phyloP scores from a whole-genome alignment of 2,329 filamentous ascomycete genomes.

The Cercospora canescens region DNA sequence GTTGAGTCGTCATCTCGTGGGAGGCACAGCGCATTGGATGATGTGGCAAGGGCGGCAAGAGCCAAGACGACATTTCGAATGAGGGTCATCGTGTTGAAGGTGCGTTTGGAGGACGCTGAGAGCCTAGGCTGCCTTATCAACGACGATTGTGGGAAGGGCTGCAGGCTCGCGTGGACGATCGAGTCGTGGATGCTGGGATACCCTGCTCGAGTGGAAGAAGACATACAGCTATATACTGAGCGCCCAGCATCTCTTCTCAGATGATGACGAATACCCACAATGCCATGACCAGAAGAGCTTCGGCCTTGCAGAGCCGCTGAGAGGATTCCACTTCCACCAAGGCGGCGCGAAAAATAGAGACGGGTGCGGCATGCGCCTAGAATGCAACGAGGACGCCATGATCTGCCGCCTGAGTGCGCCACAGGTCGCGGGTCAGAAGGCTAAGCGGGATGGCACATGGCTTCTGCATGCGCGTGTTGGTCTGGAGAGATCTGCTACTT shows the following conservation, averaged over 20 bases:
- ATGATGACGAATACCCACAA: neutral
- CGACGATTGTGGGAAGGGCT: neutral
- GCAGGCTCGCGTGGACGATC: neutral
- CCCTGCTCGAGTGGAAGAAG: neutral
- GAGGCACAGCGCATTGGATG: constrained; percentile 9
- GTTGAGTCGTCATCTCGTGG: neutral
- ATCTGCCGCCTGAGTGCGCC: constrained; percentile 18
- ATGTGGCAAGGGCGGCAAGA: constrained; percentile 12
- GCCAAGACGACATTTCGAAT: constrained; percentile 16
- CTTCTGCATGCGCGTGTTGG: constrained; percentile 1
- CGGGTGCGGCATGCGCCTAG: neutral
- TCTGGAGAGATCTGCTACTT: neutral
- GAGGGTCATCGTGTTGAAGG: constrained; percentile 14
- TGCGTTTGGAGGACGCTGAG: neutral
- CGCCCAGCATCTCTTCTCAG: neutral
- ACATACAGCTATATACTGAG: constrained; percentile 13
- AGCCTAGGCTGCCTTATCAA: neutral
- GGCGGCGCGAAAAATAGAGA: constrained; percentile 17
- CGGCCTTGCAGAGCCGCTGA: constrained; percentile 13
- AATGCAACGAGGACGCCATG: constrained; percentile 8
- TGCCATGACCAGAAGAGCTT: neutral
- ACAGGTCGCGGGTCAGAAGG: constrained; percentile 8
- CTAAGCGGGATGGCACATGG: constrained; percentile 19
- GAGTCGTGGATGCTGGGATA: constrained; percentile 5
- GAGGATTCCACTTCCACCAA: constrained; percentile 8